These are phyloP conservation scores for Nematocida sp. DNA, from an alignment of 371 early-diverging fungal species.

Conservation along the genomic window DNA sequence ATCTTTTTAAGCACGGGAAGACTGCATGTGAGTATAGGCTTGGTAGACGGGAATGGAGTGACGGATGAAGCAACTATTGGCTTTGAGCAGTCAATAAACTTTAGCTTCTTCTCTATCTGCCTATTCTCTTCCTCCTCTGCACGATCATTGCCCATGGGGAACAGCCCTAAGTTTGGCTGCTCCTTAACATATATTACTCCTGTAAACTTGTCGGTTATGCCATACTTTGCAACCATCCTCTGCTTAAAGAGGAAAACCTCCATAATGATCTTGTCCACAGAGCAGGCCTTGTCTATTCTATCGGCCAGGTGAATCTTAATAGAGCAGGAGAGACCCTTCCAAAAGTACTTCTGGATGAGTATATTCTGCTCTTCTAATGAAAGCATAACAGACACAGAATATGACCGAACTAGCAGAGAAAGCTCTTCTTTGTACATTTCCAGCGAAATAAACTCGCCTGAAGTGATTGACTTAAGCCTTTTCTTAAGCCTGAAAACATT, in stretches of 20 bases:
- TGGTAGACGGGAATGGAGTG: background rate
- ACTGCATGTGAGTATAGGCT: too few species aligned
- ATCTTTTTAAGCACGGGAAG: constrained; percentile 11
- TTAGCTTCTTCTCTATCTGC: background rate
- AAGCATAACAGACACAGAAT: constrained; percentile 17
- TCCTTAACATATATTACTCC: constrained; percentile 12
- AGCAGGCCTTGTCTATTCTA: background rate
- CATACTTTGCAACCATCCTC: background rate
- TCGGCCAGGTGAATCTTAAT: constrained; percentile 5
- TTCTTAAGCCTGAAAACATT: background rate
- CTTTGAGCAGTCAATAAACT: constrained; percentile 11
- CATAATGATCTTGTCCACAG: constrained; percentile 25
- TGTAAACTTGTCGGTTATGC: constrained; percentile 14
- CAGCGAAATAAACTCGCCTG: constrained; percentile 18
- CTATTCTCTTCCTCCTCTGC: background rate
- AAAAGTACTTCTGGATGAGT: constrained; percentile 6
- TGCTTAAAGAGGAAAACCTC: constrained; percentile 17
- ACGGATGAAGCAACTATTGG: background rate
- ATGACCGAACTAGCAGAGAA: constrained; percentile 27
- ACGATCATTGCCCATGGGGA: background rate
- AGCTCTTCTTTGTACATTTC: constrained; percentile 43
- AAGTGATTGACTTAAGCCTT: constrained; percentile 7
- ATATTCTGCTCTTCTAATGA: background rate
- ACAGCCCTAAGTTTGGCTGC: background rate
- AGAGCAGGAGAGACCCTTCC: constrained; percentile 25